phyloP scores from a whole-genome alignment of 1,139 yeast species.

The Hansenula lynferdii region DNA sequence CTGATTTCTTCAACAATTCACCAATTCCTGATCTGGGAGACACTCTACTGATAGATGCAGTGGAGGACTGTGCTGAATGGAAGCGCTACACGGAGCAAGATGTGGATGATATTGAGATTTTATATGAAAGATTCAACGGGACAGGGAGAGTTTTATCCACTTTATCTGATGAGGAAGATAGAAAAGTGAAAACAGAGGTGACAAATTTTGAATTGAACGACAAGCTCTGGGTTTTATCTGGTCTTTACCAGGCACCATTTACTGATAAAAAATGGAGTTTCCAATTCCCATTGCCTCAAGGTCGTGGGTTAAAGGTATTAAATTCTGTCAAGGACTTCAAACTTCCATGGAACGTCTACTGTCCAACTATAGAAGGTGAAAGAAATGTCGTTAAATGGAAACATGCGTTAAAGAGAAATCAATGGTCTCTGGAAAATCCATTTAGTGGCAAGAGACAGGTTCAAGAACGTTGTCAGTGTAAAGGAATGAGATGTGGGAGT shows the following conservation, averaged over 20 bases:
- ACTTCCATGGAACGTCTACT: constrained; percentile 29
- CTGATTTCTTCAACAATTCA: constrained; percentile 18
- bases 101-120: constrained; percentile 11
- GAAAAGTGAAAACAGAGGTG: constrained; percentile 5
- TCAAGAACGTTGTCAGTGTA: constrained; percentile 24
- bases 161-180: neutral
- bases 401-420: constrained; percentile 21
- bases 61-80: constrained; percentile 16
- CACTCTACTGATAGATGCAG: constrained; percentile 10
- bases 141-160: neutral
- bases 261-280: constrained; percentile 7
- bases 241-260: constrained; percentile 6
- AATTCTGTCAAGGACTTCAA: constrained; percentile 20
- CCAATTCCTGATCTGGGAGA: constrained; percentile 14
- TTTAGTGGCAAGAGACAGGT: constrained; percentile 9
- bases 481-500: constrained; percentile 26
- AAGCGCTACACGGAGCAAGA: constrained; percentile 16
- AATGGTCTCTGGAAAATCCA: constrained; percentile 18
- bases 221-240: constrained; percentile 13
- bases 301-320: constrained; percentile 13
- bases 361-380: constrained; percentile 25
- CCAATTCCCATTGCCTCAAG: constrained; percentile 18
- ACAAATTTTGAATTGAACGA: constrained; percentile 3
- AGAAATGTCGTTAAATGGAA: constrained; percentile 26
- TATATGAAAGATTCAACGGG: constrained; percentile 2